A percentile compares a stretch with the other conserved stretches of the same genome.
phyloP scores from a whole-genome alignment of 1,139 yeast species.

The Suhomyces chickasaworum region DNA sequence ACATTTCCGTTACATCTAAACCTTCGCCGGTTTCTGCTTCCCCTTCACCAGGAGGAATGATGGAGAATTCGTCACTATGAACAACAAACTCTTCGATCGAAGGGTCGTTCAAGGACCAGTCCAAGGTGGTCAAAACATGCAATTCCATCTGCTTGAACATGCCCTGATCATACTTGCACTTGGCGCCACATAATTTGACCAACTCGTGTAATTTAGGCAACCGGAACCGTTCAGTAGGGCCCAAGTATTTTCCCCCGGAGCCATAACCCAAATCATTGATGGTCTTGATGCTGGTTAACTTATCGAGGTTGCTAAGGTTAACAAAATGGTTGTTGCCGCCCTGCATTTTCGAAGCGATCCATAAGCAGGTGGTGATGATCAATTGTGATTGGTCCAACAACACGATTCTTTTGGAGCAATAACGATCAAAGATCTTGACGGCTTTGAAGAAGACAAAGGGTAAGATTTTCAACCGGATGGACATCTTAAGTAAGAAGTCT shows the following conservation, averaged over 20 bases:
- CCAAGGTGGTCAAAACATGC: constrained; percentile 58
- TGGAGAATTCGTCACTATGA: constrained; percentile 34
- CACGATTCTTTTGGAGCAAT: constrained; percentile 65
- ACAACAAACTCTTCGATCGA: constrained; percentile 54
- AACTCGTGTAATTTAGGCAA: constrained; percentile 64
- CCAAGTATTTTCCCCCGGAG: constrained; percentile 59
- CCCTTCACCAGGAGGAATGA: constrained; percentile 15
- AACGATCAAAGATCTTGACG: constrained; percentile 62
- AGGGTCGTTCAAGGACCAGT: constrained; percentile 64
- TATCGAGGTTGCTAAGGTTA: constrained; percentile 42
- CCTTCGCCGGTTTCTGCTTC: background rate
- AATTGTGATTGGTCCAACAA: constrained; percentile 63
- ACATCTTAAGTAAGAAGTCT: constrained; percentile 59
- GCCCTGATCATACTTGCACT: constrained; percentile 57
- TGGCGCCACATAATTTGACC: constrained; percentile 60
- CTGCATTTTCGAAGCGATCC: constrained; percentile 64
- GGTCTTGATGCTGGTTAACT: constrained; percentile 34
- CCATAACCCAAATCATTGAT: constrained; percentile 50
- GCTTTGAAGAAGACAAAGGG: constrained; percentile 63
- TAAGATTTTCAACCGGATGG: constrained; percentile 59
- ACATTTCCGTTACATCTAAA: constrained; percentile 28
- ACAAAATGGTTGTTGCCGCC: constrained; percentile 74
- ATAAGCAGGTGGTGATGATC: constrained; percentile 64
- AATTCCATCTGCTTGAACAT: constrained; percentile 61
- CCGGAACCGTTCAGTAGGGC: constrained; percentile 68